phyloP scores from a whole-genome alignment of 1,139 yeast genomes.

The Yamadazyma diospyri region DNA sequence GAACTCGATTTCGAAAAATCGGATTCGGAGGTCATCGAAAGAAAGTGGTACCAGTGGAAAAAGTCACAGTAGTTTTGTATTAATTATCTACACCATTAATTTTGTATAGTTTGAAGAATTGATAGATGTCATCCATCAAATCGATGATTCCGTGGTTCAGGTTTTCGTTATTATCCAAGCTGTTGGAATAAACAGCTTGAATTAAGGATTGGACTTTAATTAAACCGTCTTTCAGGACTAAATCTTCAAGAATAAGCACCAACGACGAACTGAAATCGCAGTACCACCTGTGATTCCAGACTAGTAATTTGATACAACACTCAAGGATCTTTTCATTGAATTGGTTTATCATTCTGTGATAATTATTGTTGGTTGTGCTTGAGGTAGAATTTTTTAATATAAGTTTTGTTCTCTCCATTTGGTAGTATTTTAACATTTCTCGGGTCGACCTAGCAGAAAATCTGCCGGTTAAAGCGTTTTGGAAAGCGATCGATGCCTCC shows the following conservation, averaged over 20 bases:
- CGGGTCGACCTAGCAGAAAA: conserved; percentile 80
- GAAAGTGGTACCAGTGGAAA: neutral
- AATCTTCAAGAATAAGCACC: conserved; percentile 49
- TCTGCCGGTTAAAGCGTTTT: conserved; percentile 71
- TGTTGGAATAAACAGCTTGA: conserved; percentile 62
- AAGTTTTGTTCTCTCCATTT: conserved; percentile 41
- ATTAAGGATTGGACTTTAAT: conserved; percentile 73
- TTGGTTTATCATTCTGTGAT: conserved; percentile 43
- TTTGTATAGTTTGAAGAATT: conserved; percentile 46
- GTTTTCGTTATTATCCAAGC: conserved; percentile 23
- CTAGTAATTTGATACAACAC: conserved; percentile 68
- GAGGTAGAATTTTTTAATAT: conserved; percentile 27
- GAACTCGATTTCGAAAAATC: neutral
- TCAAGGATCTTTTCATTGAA: conserved; percentile 65
- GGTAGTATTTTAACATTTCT: conserved; percentile 67
- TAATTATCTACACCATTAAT: conserved; percentile 41
- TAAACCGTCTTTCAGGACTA: conserved; percentile 74
- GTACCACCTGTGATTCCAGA: conserved; percentile 99
- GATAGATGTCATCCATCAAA: conserved; percentile 53
- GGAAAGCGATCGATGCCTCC: conserved; percentile 81
- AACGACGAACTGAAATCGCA: conserved; percentile 78
- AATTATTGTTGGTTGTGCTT: conserved; percentile 18
- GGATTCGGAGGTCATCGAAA: neutral
- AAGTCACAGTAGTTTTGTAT: neutral
- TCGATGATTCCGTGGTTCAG: conserved; percentile 52